Base-by-base conservation (phyloP, 2,329 filamentous ascomycete species). In the Dendrostoma leiphaemia region DNA sequence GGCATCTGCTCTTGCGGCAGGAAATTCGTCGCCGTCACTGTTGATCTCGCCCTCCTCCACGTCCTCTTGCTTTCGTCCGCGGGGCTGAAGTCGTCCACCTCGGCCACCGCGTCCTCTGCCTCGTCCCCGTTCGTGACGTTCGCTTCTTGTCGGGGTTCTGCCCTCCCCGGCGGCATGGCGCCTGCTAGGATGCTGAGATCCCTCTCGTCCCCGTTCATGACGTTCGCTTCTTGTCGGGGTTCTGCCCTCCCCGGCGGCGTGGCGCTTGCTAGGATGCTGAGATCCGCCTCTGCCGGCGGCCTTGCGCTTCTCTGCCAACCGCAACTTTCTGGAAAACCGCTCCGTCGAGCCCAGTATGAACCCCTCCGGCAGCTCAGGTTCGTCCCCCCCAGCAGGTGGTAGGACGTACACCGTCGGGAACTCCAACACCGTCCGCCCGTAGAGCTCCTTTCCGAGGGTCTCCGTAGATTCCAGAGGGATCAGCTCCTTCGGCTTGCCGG, bases 391-490 rank as follows among this genome's bases (percentile, higher is more conserved):
- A 38, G 7, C 19, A 17, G 62, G 58, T 0, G 75, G 68, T 7
- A 89, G 71, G 5, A 81, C 78, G 63, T 87, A 84, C 12, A 91
- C 76, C 0, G 87, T 90, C 1, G 89, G 89, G 57, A 85, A 91
- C 63, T 91, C 89, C 6, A 90, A 71, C 0, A 92, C 76, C 0
- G 76, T 79, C 29, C 78, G 79, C 8, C 78, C 76, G n/a, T 68
- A 68, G 1, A 92, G 75, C 6, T 74, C 73, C 1, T 76, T 69
- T 1, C 73, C 72, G 4, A 91, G 70, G 2, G 74, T 77, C 8
- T 73, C 69, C 0, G 65, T 62, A 0, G 77, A 62, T 0, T 71
- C 60, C 2, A 91, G 61, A 0, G 84, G 84, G 23, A 83, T 81
- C 2, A 91, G 61, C 19, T 60, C 55, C 26, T 63, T 67, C 19